Base-by-base conservation (phyloP, 2,329 filamentous ascomycete species). In the Ascochyta pisi region DNA sequence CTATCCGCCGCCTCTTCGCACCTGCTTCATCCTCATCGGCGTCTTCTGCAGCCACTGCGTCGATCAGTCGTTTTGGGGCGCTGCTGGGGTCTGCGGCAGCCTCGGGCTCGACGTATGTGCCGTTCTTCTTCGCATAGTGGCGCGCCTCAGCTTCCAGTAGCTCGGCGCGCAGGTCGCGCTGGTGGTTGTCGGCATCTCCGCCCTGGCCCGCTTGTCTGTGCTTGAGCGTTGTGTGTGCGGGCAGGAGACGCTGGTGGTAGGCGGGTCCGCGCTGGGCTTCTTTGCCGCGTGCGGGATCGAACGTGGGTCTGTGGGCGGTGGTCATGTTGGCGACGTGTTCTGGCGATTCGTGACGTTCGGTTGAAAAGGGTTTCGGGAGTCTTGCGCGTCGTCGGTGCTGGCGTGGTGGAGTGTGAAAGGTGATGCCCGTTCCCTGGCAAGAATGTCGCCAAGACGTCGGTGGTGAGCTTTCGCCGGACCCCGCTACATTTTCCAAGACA, bases 241-340 rank as follows among this genome's bases (percentile, higher is more conserved):
- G 94, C 13, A 97, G 88, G 15, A 98, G 89, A 68, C 95, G 90
- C 78, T 98, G 94, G 75, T 99, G 95, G 81, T 97, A 98, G 67
- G 92, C 94, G 45, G 92, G 91, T 43, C 95, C 95, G 70, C 92
- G 89, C 57, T 92, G 89, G 69, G 93, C 92, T 78, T 99, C 95
- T 83, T 97, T 97, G 75, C 95, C 95, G 74, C 89, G 87, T 84
- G 93, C 91, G 63, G 95, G 95, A 76, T 99, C 95, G 74, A 99
- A 99, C 0, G 95, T 99, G 53, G 95, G 95, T 79, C 95, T 90
- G 74, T 88, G 86, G 54, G 86, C 86, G 78, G 77, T 79, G 34
- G 75, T 77, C 81, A 82, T 82, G 13, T 61, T 78, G 54, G 12
- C 10, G 31, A 6, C 12, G 1, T 37, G n/a, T 46, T 43, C 24